Evolutionary conservation across 768 basidiomycete genomes (phyloP).

Genomic region (Boletus vermiculosoides): DNA sequence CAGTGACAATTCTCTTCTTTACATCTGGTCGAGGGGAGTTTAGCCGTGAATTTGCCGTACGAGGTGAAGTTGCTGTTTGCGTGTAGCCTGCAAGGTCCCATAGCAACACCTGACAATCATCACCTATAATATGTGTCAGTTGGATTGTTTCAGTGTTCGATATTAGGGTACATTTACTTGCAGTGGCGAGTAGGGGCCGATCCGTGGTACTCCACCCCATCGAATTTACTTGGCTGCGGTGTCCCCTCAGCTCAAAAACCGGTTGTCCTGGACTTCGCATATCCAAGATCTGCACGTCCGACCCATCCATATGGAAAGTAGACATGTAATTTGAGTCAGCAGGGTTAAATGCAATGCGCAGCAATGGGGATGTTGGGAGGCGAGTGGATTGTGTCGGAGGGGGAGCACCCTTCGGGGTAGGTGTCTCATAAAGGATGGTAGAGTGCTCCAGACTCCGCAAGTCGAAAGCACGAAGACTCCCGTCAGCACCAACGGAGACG

Average conservation of each 20-base stretch:
- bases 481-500: slow-evolving; percentile 97
- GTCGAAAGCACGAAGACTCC: slow-evolving; percentile 94
- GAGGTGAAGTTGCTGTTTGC: slow-evolving; percentile 62
- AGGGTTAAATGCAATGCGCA: slow-evolving; percentile 90
- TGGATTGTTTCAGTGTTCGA: background rate
- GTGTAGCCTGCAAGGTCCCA: slow-evolving; percentile 82
- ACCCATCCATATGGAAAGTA: slow-evolving; percentile 92
- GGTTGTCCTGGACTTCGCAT: slow-evolving; percentile 97
- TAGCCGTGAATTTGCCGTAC: slow-evolving; percentile 65
- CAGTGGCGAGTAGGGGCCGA: slow-evolving; percentile 81
- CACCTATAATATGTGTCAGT: slow-evolving; percentile 49
- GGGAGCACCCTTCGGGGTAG: slow-evolving; percentile 70
- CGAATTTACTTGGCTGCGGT: slow-evolving; percentile 79
- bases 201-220: slow-evolving; percentile 89
- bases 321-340: slow-evolving; percentile 93
- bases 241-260: slow-evolving; percentile 86
- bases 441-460: slow-evolving; percentile 95
- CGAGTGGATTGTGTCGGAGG: slow-evolving; percentile 59
- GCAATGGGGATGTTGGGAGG: slow-evolving; percentile 75
- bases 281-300: slow-evolving; percentile 89
- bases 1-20: slow-evolving; percentile 69
- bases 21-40: slow-evolving; percentile 81
- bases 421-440: slow-evolving; percentile 95
- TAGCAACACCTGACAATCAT: slow-evolving; percentile 90
- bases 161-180: slow-evolving; percentile 52